These are phyloP conservation scores for Kodamaea sagamina DNA, from an alignment of 805 yeast genomes.

Conservation along the genomic window DNA sequence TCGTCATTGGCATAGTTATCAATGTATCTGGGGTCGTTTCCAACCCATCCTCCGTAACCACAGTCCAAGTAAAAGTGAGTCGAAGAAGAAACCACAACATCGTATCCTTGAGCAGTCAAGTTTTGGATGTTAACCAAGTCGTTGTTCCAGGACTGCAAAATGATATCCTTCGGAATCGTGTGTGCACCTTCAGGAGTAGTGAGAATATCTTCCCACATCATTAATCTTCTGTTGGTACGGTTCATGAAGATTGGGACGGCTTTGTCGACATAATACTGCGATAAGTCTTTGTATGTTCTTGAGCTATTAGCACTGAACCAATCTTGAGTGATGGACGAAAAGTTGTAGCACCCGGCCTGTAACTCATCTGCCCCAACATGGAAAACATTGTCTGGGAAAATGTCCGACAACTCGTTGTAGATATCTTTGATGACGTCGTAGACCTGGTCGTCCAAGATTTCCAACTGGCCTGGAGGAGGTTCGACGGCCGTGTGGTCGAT, in stretches of 20 bases:
- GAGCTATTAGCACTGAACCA: slow-evolving; percentile 30
- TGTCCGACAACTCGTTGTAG: slow-evolving; percentile 31
- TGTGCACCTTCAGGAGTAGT: slow-evolving; percentile 25
- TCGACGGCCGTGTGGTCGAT: slow-evolving; percentile 30
- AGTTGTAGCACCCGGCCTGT: slow-evolving; percentile 34
- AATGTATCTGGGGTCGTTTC: slow-evolving; percentile 37
- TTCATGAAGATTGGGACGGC: slow-evolving; percentile 35
- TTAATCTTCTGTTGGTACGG: slow-evolving; percentile 25
- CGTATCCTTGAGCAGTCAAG: slow-evolving; percentile 37
- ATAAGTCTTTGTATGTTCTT: slow-evolving; percentile 30
- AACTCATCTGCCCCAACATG: slow-evolving; percentile 47
- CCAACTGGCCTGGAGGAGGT: slow-evolving; percentile 46
- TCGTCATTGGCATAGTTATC: slow-evolving; percentile 23
- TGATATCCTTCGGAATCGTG: slow-evolving; percentile 31
- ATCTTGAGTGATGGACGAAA: slow-evolving; percentile 24
- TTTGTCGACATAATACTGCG: slow-evolving; percentile 37
- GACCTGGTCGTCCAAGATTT: slow-evolving; percentile 32
- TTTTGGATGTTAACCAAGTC: slow-evolving; percentile 23
- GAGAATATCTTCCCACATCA: slow-evolving; percentile 45
- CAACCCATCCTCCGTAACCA: slow-evolving; percentile 40
- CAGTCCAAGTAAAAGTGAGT: slow-evolving; percentile 42
- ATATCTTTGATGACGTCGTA: slow-evolving; percentile 35
- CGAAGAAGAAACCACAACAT: slow-evolving; percentile 38
- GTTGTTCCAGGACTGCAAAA: slow-evolving; percentile 39
- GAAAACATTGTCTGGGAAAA: slow-evolving; percentile 39